phyloP scores from a whole-genome alignment of 2,329 filamentous ascomycete genomes.

The Magnaporthiopsis rhizophila region DNA sequence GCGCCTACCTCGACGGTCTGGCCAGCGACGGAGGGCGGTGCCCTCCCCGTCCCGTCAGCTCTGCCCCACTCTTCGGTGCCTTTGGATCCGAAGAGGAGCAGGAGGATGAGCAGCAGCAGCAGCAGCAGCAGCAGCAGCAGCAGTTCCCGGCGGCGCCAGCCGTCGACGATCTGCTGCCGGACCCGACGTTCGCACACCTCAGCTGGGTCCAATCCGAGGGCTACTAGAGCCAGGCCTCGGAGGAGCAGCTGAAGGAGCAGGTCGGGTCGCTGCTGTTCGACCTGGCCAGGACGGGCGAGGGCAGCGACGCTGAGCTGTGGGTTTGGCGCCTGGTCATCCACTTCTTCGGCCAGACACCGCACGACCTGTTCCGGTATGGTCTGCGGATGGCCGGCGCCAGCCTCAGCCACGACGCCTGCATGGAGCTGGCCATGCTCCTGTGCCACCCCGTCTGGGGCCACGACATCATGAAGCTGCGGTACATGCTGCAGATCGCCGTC shows the following conservation, averaged over 20 bases:
- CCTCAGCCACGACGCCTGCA: neutral
- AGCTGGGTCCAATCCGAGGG: conserved; percentile 4
- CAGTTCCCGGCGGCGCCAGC: neutral
- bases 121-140: too few relatives aligned
- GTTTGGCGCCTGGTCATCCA: conserved; percentile 8
- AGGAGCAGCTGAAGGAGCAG: neutral
- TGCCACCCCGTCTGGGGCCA: conserved; percentile 7
- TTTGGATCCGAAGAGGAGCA: neutral
- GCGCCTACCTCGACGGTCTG: neutral
- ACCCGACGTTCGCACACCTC: conserved; percentile 3
- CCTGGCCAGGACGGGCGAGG: neutral
- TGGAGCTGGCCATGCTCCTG: conserved; percentile 5
- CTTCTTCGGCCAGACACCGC: conserved; percentile 5
- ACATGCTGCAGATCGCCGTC: conserved; percentile 5
- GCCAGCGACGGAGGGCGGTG: too few relatives aligned
- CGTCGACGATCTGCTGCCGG: neutral
- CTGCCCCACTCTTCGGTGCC: too few relatives aligned
- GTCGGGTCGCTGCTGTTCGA: neutral
- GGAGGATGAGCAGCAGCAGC: neutral
- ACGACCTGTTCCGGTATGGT: conserved; percentile 8
- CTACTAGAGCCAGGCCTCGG: neutral
- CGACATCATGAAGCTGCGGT: conserved; percentile 4
- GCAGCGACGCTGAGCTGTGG: conserved; percentile 6
- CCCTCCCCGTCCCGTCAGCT: too few relatives aligned
- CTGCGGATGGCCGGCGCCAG: conserved; percentile 1